Base-by-base conservation (phyloP, 2,329 filamentous ascomycete genomes). In the Nemania sp. region DNA sequence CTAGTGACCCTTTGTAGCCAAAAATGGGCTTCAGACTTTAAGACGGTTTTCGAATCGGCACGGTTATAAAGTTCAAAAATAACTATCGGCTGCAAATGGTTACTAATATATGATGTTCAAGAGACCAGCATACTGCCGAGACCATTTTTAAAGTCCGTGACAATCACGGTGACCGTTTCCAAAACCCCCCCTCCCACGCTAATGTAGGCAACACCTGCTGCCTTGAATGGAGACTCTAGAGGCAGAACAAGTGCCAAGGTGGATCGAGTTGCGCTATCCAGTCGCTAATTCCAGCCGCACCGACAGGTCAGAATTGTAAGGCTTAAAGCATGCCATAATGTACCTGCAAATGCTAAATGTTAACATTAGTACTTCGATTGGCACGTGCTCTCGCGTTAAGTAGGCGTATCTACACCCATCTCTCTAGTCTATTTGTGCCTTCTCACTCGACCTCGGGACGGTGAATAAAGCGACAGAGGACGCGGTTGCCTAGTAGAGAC, bases 331-430 rank as follows among this genome's bases (percentile, higher is more conserved):
- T 35, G 32, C 32, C 11, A 11, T 8, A 20, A 51, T 51, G 65
- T 64, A 67, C 65, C 43, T 24, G 10, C 7, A 8, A 5, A 41
- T 45, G 27, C 20, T 55, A 60, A 59, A 22, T 60, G 4, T 29
- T 56, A 52, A 24, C 7, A n/a, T 10, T 8, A 27, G 20, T 67
- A 67, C 65, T 27, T 64, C 47, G 26, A 0, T 45, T 55, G 52
- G 58, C 71, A 73, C 70, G 71, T 73, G 71, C 56, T 70, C 69
- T 73, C 71, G 71, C 51, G 71, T 62, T 45, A 51, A 22, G 10
- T 47, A 22, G 11, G 43, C 20, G 47, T 7, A 20, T 29, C 32
- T 49, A 10, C 22, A 52, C 51, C n/a, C n/a, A n/a, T n/a, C n/a
- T n/a, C n/a, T n/a, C 20, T 26, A 26, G 51, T 15, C 51, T 20